These are phyloP conservation scores for Chenopodium quinoa DNA, from an alignment of 148 eudicot species.

Conservation along the genomic window DNA sequence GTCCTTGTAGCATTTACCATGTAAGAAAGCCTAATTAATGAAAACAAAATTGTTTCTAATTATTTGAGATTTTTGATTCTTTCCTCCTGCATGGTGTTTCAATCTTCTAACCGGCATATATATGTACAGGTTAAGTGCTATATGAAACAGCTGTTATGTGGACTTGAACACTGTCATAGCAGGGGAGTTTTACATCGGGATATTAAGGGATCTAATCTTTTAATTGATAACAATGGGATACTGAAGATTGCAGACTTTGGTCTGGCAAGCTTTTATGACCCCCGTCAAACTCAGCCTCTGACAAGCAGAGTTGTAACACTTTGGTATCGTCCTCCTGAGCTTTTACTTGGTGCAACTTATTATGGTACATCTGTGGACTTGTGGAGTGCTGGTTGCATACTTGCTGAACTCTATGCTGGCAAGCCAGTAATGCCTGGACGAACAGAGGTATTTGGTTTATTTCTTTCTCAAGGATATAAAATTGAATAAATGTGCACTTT, in stretches of 20 bases:
- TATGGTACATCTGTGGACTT: conserved; percentile 77
- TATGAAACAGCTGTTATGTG: conserved; percentile 73
- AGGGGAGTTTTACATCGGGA: conserved; percentile 74
- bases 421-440: conserved; percentile 89
- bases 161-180: conserved; percentile 86
- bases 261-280: conserved; percentile 72
- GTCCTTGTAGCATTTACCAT: background rate
- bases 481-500: background rate
- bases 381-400: conserved; percentile 90
- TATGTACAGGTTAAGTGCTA: conserved; percentile 75
- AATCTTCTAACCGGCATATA: conserved; percentile 3
- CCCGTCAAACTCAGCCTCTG: conserved; percentile 53
- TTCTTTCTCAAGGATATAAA: background rate
- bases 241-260: conserved; percentile 93
- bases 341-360: conserved; percentile 77
- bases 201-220: conserved; percentile 80
- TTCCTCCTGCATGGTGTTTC: background rate
- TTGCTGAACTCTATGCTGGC: conserved; percentile 82
- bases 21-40: background rate
- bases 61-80: background rate
- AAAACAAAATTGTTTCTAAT: background rate
- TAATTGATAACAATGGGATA: conserved; percentile 71
- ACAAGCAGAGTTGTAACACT: conserved; percentile 92
- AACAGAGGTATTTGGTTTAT: conserved; percentile 58
- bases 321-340: conserved; percentile 92